Evolutionary conservation across 345 rosid species (phyloP).

Genomic region (Murraya paniculata): DNA sequence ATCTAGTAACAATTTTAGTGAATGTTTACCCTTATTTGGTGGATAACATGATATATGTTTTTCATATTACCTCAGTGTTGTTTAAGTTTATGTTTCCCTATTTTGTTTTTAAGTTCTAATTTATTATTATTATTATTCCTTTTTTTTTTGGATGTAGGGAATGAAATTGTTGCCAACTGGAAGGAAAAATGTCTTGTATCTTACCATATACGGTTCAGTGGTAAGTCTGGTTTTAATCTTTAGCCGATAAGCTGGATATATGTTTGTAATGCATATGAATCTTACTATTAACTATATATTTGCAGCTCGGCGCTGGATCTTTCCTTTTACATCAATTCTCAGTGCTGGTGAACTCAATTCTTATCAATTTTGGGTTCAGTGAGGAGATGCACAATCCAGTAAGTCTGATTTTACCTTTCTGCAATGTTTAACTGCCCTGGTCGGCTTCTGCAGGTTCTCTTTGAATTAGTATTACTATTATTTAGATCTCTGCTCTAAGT

Average conservation of each 20-base stretch:
- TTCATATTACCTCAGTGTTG: background rate
- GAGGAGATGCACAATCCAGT: constrained; percentile 96
- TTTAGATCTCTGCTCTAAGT: background rate
- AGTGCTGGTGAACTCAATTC: constrained; percentile 66
- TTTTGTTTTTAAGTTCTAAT: background rate
- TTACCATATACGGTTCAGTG: constrained; percentile 65
- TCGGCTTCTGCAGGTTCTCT: background rate
- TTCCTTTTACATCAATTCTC: constrained; percentile 79
- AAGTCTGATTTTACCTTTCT: constrained; percentile 25
- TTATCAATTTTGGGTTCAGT: constrained; percentile 72
- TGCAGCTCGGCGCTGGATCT: constrained; percentile 87
- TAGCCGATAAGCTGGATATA: background rate
- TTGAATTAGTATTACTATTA: background rate
- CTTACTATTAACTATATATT: constrained; percentile 17
- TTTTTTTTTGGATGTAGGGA: constrained; percentile 35
- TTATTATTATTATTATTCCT: background rate
- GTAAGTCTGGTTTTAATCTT: constrained; percentile 38
- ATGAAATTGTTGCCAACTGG: constrained; percentile 78
- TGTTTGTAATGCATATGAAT: constrained; percentile 4
- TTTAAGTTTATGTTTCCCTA: background rate
- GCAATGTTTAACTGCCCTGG: background rate
- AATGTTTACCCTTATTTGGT: background rate
- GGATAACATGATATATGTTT: background rate
- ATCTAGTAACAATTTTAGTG: background rate
- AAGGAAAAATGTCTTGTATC: constrained; percentile 61